These are phyloP conservation scores for Tephrocybe sp. DNA, from an alignment of 768 basidiomycete species.

Conservation along the genomic window DNA sequence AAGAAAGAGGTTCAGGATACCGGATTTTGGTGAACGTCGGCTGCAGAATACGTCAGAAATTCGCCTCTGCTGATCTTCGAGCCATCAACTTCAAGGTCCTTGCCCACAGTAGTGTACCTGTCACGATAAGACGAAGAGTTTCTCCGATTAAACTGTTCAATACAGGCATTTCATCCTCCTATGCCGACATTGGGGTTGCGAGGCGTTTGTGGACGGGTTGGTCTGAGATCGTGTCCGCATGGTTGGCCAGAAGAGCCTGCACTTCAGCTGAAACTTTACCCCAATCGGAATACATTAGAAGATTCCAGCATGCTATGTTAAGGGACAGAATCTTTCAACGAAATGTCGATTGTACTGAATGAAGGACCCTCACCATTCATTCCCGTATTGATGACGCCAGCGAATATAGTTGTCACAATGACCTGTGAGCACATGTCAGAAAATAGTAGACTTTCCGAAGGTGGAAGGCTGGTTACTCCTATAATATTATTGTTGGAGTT, in stretches of 20 bases:
- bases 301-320: constrained; percentile 33
- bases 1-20: constrained; percentile 31
- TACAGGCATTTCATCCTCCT: constrained; percentile 35
- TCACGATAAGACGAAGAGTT: constrained; percentile 32
- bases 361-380: constrained; percentile 26
- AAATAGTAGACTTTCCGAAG: background rate
- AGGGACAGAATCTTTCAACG: too few relatives aligned
- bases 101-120: constrained; percentile 25
- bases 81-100: constrained; percentile 26
- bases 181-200: constrained; percentile 28
- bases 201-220: constrained; percentile 35
- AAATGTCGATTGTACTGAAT: too few relatives aligned
- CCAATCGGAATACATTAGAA: constrained; percentile 33
- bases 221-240: constrained; percentile 20
- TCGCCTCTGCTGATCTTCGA: constrained; percentile 28
- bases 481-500: constrained; percentile 21
- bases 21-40: constrained; percentile 34
- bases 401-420: constrained; percentile 31
- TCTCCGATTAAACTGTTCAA: constrained; percentile 37
- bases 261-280: constrained; percentile 26
- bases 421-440: constrained; percentile 17
- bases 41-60: constrained; percentile 31
- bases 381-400: constrained; percentile 35
- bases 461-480: constrained; percentile 13
- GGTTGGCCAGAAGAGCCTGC: constrained; percentile 24